Evolutionary conservation across 768 basidiomycete genomes (phyloP).

Genomic region (Mycena pura): DNA sequence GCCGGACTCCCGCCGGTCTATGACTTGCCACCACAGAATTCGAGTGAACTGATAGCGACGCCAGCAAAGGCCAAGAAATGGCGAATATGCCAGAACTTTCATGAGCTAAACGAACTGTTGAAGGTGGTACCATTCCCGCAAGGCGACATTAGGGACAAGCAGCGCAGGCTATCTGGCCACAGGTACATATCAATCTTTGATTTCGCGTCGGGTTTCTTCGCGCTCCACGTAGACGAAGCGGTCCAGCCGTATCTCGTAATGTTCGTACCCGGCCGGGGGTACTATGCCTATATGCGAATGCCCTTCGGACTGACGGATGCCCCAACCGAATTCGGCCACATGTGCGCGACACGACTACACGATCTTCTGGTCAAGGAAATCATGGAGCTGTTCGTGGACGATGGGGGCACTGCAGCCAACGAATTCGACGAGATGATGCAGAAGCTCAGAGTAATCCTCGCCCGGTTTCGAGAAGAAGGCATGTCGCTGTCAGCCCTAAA

Average conservation of each 20-base stretch:
- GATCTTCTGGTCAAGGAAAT: conserved; percentile 32
- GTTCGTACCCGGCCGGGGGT: conserved; percentile 46
- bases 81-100: conserved; percentile 48
- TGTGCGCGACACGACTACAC: conserved; percentile 32
- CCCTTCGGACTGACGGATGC: conserved; percentile 50
- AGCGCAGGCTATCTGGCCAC: conserved; percentile 43
- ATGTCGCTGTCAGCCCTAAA: conserved; percentile 48
- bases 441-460: conserved; percentile 35
- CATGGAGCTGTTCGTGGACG: conserved; percentile 47
- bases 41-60: background rate
- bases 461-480: conserved; percentile 30
- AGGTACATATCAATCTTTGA: conserved; percentile 42
- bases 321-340: conserved; percentile 41
- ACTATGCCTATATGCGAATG: conserved; percentile 42
- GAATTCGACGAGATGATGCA: conserved; percentile 34
- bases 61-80: conserved; percentile 35
- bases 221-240: conserved; percentile 22
- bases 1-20: conserved; percentile 30
- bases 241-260: conserved; percentile 40
- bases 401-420: conserved; percentile 41
- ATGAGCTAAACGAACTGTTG: conserved; percentile 39
- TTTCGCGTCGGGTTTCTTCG: conserved; percentile 45
- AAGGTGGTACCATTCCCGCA: conserved; percentile 39
- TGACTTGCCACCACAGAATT: conserved; percentile 30
- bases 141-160: conserved; percentile 46